A percentile compares a stretch with the other conserved stretches of the same genome.
Conservation (phyloP, 139 green algal species). For the Chlorella sp. region DNA sequence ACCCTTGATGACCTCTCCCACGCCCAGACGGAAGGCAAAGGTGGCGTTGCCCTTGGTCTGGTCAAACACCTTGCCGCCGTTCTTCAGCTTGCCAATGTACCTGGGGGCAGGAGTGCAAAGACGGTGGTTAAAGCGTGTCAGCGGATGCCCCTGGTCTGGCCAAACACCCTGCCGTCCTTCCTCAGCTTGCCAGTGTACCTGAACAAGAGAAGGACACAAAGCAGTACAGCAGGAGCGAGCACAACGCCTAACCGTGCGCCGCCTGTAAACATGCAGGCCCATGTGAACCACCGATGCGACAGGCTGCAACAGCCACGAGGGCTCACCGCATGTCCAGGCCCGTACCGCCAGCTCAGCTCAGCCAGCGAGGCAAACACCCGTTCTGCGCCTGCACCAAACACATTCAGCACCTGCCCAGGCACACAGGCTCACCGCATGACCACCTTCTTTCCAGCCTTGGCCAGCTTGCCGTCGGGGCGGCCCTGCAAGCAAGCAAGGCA, state of each 20-base stretch:
- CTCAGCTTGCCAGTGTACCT: constrained; percentile 83
- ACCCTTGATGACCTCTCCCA: constrained; percentile 86
- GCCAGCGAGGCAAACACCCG: too few relatives aligned
- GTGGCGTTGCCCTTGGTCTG: constrained; percentile 71
- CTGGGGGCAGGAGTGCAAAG: neutral
- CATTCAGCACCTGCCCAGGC: too few relatives aligned
- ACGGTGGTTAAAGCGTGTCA: too few relatives aligned
- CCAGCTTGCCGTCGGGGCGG: constrained; percentile 75
- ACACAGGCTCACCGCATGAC: constrained; percentile 43
- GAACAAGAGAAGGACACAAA: too few relatives aligned
- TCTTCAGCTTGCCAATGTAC: constrained; percentile 84
- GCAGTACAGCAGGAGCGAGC: too few relatives aligned
- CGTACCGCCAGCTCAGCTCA: too few relatives aligned
- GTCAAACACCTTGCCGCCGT: constrained; percentile 91
- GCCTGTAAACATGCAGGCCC: too few relatives aligned
- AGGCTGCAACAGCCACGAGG: too few relatives aligned
- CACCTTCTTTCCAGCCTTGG: constrained; percentile 73
- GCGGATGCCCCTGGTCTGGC: constrained; percentile 79
- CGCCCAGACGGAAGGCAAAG: constrained; percentile 89
- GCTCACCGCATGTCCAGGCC: too few relatives aligned
- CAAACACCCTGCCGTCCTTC: constrained; percentile 88
- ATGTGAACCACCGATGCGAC: too few relatives aligned
- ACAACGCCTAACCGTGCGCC: too few relatives aligned
- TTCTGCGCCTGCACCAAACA: too few relatives aligned
- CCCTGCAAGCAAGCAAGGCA: constrained; percentile 40